These are phyloP conservation scores for Floccularia luteovirens DNA, from an alignment of 768 basidiomycete genomes.

Conservation along the genomic window DNA sequence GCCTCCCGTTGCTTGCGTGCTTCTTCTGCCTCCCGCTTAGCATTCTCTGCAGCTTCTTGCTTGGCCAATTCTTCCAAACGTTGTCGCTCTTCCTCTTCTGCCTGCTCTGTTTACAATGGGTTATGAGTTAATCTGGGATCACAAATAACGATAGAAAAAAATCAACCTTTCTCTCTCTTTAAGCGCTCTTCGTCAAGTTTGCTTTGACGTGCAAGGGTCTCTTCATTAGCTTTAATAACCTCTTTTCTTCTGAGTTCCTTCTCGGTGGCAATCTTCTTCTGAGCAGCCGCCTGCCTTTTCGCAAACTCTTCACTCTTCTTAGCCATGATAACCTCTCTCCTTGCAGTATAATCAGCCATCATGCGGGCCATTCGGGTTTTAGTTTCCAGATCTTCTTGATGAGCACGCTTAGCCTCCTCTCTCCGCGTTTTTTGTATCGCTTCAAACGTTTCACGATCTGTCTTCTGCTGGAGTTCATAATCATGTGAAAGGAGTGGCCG, in stretches of 20 bases:
- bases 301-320: constrained; percentile 62
- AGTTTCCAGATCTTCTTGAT: constrained; percentile 59
- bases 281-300: constrained; percentile 46
- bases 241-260: constrained; percentile 62
- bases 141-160: constrained; percentile 37
- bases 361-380: constrained; percentile 75
- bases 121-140: constrained; percentile 41
- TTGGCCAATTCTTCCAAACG: constrained; percentile 32
- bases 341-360: constrained; percentile 55
- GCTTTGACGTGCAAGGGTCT: constrained; percentile 36
- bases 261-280: constrained; percentile 74
- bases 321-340: constrained; percentile 44
- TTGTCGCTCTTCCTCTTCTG: constrained; percentile 40
- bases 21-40: constrained; percentile 59
- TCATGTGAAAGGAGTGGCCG: constrained; percentile 78
- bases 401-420: constrained; percentile 46
- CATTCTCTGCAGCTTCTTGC: too few species aligned
- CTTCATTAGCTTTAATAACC: constrained; percentile 52
- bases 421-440: constrained; percentile 47
- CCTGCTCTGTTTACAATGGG: too few species aligned
- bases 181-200: constrained; percentile 26
- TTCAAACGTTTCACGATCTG: constrained; percentile 67
- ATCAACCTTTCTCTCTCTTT: constrained; percentile 45
- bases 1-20: constrained; percentile 44
- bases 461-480: constrained; percentile 78